phyloP scores from a whole-genome alignment of 2,329 filamentous ascomycete species.

The Chrysoporthe deuterocubensis region DNA sequence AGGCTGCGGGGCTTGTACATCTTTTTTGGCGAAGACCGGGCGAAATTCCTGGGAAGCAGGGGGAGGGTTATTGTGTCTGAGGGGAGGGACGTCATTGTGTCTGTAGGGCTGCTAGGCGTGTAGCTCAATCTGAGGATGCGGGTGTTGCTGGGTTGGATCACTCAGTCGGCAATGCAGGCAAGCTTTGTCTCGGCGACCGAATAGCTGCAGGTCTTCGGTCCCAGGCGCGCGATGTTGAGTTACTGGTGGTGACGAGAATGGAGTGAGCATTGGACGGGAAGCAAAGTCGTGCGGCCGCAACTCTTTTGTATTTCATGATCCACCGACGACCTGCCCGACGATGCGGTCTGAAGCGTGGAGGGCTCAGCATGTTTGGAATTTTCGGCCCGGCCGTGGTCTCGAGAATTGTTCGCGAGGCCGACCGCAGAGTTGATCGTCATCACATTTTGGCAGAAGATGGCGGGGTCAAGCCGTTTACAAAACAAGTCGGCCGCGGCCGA shows the following conservation, averaged over 20 bases:
- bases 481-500: constrained; percentile 12
- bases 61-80: constrained; percentile 7
- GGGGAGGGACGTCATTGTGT: constrained; percentile 1
- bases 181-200: not conserved
- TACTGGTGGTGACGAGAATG: not conserved
- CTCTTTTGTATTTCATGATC: constrained; percentile 13
- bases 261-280: constrained; percentile 1
- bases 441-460: not conserved
- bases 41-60: not conserved
- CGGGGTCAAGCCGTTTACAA: constrained; percentile 3
- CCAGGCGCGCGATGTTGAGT: not conserved
- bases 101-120: not conserved
- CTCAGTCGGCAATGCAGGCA: not conserved
- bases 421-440: not conserved
- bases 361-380: constrained; percentile 11
- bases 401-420: constrained; percentile 1
- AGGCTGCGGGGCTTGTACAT: constrained; percentile 4
- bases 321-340: not conserved
- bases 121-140: not conserved
- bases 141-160: not conserved
- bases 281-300: not conserved
- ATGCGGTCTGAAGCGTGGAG: constrained; percentile 3
- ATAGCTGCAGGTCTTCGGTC: not conserved
- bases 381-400: constrained; percentile 5
- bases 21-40: not conserved